These are phyloP conservation scores for Leccinum pachyderme DNA, from an alignment of 1,284 basidiomycete species.

Conservation along the genomic window DNA sequence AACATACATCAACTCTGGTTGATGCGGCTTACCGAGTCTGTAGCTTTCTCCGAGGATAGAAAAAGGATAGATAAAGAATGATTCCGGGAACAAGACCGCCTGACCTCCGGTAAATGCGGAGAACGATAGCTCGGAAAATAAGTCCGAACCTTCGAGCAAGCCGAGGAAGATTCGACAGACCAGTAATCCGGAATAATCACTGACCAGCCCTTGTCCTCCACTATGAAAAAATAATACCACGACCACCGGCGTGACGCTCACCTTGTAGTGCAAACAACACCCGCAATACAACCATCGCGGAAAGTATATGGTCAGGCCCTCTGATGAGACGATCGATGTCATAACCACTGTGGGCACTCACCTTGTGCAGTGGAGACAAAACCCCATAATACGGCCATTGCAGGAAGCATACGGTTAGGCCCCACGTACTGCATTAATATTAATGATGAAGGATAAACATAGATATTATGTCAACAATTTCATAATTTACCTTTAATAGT, in stretches of 20 bases:
- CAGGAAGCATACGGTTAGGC: constrained; percentile 54
- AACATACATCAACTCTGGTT: neutral
- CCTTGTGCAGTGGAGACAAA: constrained; percentile 56
- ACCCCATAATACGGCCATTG: constrained; percentile 58
- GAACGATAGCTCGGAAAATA: constrained; percentile 39
- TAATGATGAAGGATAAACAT: constrained; percentile 3
- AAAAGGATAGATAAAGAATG: constrained; percentile 54
- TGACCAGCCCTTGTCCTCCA: constrained; percentile 46
- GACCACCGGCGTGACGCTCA: too few species aligned
- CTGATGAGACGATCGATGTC: constrained; percentile 7
- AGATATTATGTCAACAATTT: neutral
- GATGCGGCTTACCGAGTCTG: constrained; percentile 48
- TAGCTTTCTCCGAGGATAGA: constrained; percentile 57
- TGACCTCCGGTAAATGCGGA: constrained; percentile 31
- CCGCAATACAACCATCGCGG: too few species aligned
- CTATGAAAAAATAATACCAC: too few species aligned
- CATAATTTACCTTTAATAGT: constrained; percentile 45
- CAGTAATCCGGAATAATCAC: constrained; percentile 51
- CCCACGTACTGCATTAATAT: constrained; percentile 55
- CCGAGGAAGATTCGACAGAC: constrained; percentile 67
- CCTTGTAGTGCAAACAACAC: too few species aligned
- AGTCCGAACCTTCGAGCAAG: constrained; percentile 52
- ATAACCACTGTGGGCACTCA: constrained; percentile 12
- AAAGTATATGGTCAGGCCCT: too few species aligned
- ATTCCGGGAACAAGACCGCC: constrained; percentile 60